Percentiles rank a stretch among this genome's conserved stretches.
phyloP scores from a whole-genome alignment of 257 asterid genomes.

The Solanum rostratum region DNA sequence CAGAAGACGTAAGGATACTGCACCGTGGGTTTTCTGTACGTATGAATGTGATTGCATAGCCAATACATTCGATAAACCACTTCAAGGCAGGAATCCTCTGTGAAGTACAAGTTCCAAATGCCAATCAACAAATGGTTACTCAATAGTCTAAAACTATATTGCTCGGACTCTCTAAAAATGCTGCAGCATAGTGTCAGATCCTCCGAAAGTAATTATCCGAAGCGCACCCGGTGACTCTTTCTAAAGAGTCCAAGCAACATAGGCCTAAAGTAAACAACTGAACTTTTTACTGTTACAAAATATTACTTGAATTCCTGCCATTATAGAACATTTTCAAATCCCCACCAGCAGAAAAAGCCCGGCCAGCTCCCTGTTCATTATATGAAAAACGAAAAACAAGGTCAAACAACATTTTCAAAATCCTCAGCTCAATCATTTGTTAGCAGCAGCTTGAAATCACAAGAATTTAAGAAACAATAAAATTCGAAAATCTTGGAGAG shows the following conservation, averaged over 20 bases:
- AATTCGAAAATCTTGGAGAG: not conserved
- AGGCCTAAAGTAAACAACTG: not conserved
- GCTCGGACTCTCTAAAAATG: not conserved
- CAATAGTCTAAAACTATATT: not conserved
- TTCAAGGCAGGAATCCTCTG: conserved; percentile 76
- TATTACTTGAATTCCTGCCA: conserved; percentile 62
- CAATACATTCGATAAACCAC: conserved; percentile 92
- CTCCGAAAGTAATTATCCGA: not conserved
- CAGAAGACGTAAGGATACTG: not conserved
- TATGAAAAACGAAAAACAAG: conserved; percentile 1
- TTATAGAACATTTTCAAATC: conserved; percentile 82
- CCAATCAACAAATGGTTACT: not conserved
- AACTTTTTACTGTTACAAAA: not conserved
- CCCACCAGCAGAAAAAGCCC: conserved; percentile 97
- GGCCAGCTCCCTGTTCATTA: conserved; percentile 67
- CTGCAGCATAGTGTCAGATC: not conserved
- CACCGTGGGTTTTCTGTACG: conserved; percentile 73
- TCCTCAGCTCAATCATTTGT: not conserved
- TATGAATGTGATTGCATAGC: conserved; percentile 94
- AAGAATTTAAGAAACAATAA: not conserved
- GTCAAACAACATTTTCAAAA: not conserved
- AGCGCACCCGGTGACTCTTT: not conserved
- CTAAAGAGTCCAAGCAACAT: not conserved
- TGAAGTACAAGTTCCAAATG: conserved; percentile 3
- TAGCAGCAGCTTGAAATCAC: not conserved